phyloP scores from a whole-genome alignment of 2,329 filamentous ascomycete genomes.

The Fonsecaea multimorphosa region DNA sequence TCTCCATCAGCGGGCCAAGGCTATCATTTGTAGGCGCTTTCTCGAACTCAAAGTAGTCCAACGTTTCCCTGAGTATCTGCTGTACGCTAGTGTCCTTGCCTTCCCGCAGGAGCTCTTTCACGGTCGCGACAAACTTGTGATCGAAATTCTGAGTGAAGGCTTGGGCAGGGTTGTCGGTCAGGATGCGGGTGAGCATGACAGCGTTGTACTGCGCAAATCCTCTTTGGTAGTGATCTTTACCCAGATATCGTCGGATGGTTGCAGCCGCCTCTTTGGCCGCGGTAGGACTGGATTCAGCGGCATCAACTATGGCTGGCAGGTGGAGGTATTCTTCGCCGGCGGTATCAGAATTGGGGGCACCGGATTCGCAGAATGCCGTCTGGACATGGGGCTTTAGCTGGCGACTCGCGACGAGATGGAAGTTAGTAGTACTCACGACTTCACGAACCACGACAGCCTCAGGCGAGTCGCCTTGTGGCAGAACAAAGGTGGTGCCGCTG shows the following conservation, averaged over 20 bases:
- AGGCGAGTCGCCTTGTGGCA: constrained; percentile 46
- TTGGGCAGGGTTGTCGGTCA: constrained; percentile 87
- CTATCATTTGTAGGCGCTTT: constrained; percentile 75
- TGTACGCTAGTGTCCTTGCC: constrained; percentile 76
- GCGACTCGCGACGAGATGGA: neutral
- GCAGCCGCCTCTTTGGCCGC: constrained; percentile 82
- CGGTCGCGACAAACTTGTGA: constrained; percentile 76
- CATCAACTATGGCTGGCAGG: constrained; percentile 90
- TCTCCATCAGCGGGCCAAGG: constrained; percentile 71
- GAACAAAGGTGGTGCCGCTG: constrained; percentile 7
- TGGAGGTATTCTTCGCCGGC: constrained; percentile 86
- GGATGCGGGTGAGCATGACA: constrained; percentile 91
- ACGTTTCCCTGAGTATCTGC: constrained; percentile 84
- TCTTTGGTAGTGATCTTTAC: constrained; percentile 68
- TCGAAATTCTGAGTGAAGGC: constrained; percentile 93
- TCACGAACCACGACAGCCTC: constrained; percentile 50
- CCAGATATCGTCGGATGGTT: constrained; percentile 81
- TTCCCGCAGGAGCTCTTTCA: constrained; percentile 75
- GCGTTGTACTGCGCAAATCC: constrained; percentile 90
- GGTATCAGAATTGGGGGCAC: constrained; percentile 59
- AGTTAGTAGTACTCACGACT: constrained; percentile 45
- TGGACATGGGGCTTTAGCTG: constrained; percentile 45
- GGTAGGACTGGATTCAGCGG: constrained; percentile 86
- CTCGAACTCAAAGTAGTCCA: constrained; percentile 76
- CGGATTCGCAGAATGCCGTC: constrained; percentile 83